Evolutionary conservation across 2,329 filamentous ascomycete genomes (phyloP).

Genomic region (Pseudogymnoascus sp.): DNA sequence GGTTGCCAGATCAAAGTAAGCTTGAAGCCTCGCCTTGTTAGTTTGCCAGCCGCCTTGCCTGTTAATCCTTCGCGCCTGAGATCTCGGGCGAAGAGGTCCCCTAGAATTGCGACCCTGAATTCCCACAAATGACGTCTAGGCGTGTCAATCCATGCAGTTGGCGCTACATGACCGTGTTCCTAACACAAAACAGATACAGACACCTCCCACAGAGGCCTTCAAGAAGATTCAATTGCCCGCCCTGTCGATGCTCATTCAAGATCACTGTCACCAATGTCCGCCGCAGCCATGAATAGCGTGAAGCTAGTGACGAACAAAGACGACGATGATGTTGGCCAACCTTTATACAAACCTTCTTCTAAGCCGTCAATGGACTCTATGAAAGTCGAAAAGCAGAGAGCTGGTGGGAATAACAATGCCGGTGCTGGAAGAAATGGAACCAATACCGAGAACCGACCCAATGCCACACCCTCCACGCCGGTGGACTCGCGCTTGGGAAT

Average conservation of each 20-base stretch:
- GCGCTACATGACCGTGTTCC: neutral
- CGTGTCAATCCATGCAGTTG: conserved; percentile 1
- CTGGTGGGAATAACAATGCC: neutral
- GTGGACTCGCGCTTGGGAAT: neutral
- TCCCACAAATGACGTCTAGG: conserved; percentile 6
- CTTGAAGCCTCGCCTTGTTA: neutral
- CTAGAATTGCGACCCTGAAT: conserved; percentile 3
- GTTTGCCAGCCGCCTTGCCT: neutral
- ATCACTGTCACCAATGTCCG: conserved; percentile 23
- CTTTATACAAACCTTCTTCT: neutral
- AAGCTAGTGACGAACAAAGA: conserved; percentile 8
- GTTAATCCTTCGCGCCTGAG: neutral
- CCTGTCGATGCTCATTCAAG: conserved; percentile 17
- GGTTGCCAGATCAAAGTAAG: conserved; percentile 4
- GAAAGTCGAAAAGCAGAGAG: neutral
- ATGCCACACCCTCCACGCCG: neutral
- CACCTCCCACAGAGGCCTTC: neutral
- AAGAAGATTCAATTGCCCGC: conserved; percentile 3
- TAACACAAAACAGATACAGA: neutral
- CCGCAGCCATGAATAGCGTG: conserved; percentile 24
- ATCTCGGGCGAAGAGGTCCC: conserved; percentile 1
- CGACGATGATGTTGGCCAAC: neutral
- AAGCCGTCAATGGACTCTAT: neutral
- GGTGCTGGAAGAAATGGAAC: neutral
- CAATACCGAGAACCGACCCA: neutral